These are phyloP conservation scores for Lophium mytilinum DNA, from an alignment of 495 filamentous ascomycete genomes.

Conservation along the genomic window DNA sequence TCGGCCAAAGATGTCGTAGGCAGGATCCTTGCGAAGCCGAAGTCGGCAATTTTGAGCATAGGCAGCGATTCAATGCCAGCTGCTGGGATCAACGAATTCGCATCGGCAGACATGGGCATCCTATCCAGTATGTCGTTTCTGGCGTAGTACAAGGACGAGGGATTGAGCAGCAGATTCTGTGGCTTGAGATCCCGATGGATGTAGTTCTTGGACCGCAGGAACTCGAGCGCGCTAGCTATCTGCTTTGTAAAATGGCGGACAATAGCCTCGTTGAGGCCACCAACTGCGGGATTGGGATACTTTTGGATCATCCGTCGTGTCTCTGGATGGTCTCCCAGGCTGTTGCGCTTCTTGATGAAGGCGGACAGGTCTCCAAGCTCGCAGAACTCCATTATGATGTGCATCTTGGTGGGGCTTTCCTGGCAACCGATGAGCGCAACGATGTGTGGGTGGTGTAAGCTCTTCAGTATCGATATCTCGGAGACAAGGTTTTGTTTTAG, in stretches of 20 bases:
- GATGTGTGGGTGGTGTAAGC: constrained; percentile 89
- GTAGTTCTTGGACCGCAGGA: constrained; percentile 72
- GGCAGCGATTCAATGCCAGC: constrained; percentile 81
- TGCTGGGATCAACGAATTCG: constrained; percentile 67
- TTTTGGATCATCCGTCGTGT: constrained; percentile 80
- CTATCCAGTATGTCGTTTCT: constrained; percentile 39
- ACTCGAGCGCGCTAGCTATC: constrained; percentile 83
- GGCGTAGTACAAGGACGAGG: constrained; percentile 60
- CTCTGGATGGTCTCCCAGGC: constrained; percentile 61
- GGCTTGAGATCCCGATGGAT: constrained; percentile 98
- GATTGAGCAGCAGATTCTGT: constrained; percentile 87
- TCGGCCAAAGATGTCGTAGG: constrained; percentile 86
- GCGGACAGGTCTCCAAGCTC: constrained; percentile 85
- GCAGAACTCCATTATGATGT: constrained; percentile 98
- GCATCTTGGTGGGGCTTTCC: constrained; percentile 78
- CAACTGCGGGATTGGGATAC: constrained; percentile 73
- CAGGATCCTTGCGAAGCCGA: constrained; percentile 88
- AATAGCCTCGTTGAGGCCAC: constrained; percentile 86
- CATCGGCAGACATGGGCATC: constrained; percentile 55
- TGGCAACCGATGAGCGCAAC: constrained; percentile 90
- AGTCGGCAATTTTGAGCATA: constrained; percentile 95
- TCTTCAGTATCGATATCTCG: constrained; percentile 90
- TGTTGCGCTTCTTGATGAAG: constrained; percentile 90
- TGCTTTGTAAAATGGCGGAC: constrained; percentile 95
- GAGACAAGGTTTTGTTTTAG: constrained; percentile 90